Evolutionary conservation across 2,329 filamentous ascomycete genomes (phyloP).

Genomic region (Colletotrichum chrysophilum): DNA sequence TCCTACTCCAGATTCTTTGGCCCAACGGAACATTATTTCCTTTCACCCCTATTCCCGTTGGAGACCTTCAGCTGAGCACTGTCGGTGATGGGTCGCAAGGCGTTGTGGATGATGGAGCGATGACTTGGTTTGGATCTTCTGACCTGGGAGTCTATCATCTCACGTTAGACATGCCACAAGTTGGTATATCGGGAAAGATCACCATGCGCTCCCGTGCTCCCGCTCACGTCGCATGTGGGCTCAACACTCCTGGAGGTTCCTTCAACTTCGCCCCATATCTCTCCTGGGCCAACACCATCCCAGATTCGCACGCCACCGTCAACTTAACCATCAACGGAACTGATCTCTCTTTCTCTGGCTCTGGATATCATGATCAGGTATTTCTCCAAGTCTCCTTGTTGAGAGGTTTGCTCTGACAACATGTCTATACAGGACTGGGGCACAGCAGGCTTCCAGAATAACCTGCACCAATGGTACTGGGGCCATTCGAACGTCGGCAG

Average conservation of each 20-base stretch:
- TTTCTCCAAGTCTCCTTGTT: not conserved
- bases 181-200: not conserved
- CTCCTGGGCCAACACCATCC: not conserved
- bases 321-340: not conserved
- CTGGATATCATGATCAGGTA: not conserved
- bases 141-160: not conserved
- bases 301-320: not conserved
- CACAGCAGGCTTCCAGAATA: not conserved
- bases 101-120: not conserved
- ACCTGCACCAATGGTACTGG: not conserved
- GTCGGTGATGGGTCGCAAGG: not conserved
- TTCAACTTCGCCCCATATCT: not conserved
- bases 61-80: not conserved
- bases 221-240: not conserved
- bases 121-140: not conserved
- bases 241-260: not conserved
- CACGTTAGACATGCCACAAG: not conserved
- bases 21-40: not conserved
- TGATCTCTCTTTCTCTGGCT: not conserved
- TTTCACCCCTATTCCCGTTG: not conserved
- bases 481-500: not conserved
- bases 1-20: not conserved
- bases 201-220: not conserved
- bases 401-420: not conserved
- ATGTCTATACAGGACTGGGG: not conserved